Conservation (phyloP, 805 yeast genomes). For the Wickerhamomyces strasburgensis region DNA sequence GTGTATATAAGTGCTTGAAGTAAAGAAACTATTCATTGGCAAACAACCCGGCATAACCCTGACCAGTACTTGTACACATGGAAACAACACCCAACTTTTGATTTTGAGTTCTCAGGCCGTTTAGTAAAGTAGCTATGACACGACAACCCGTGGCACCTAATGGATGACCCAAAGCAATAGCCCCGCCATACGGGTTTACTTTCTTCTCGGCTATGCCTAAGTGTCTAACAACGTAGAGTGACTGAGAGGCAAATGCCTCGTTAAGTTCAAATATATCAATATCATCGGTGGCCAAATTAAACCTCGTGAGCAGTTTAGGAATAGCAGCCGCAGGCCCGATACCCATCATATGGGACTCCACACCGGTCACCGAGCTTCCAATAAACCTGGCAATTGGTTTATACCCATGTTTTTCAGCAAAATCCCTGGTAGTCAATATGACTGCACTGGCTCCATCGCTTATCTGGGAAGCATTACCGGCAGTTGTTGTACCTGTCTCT, state of each 20-base stretch:
- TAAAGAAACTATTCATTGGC: too few species aligned
- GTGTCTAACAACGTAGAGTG: slow-evolving; percentile 78
- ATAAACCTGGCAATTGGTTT: slow-evolving; percentile 72
- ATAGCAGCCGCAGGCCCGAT: slow-evolving; percentile 92
- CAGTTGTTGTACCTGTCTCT: slow-evolving; percentile 74
- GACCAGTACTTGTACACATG: slow-evolving; percentile 39
- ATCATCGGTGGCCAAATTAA: slow-evolving; percentile 53
- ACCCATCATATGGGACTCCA: slow-evolving; percentile 94
- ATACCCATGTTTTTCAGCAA: slow-evolving; percentile 66
- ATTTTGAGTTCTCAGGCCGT: slow-evolving; percentile 28
- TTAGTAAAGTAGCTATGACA: slow-evolving; percentile 31
- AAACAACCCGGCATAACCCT: slow-evolving; percentile 34
- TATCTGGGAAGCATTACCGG: slow-evolving; percentile 92
- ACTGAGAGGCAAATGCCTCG: slow-evolving; percentile 97
- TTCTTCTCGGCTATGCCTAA: slow-evolving; percentile 58
- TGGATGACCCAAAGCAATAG: slow-evolving; percentile 94
- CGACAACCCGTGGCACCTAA: slow-evolving; percentile 71
- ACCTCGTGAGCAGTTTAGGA: slow-evolving; percentile 64
- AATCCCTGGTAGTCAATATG: slow-evolving; percentile 71
- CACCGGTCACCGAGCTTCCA: slow-evolving; percentile 74
- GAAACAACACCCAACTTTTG: slow-evolving; percentile 34
- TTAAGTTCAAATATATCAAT: slow-evolving; percentile 83
- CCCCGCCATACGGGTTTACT: slow-evolving; percentile 91
- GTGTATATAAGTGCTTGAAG: too few species aligned
- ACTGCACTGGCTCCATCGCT: slow-evolving; percentile 92